Conservation (phyloP, 2,329 filamentous ascomycete species). For the Verticillium albo-atrum region DNA sequence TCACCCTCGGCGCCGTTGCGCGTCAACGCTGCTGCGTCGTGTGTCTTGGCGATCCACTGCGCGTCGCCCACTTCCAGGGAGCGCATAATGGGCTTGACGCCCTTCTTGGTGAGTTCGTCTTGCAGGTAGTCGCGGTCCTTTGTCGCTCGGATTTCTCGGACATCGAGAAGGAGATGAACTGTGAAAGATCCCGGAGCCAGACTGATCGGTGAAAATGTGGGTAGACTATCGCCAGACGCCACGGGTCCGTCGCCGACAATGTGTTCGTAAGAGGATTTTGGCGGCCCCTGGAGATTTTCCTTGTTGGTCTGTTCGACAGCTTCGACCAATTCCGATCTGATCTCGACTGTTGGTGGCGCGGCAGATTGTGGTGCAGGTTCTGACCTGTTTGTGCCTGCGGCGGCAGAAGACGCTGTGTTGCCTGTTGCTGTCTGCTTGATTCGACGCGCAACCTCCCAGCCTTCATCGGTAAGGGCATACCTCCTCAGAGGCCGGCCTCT, state of each 20-base stretch:
- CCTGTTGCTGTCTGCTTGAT: constrained; percentile 49
- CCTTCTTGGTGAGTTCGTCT: constrained; percentile 63
- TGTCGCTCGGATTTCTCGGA: constrained; percentile 67
- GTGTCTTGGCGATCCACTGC: constrained; percentile 73
- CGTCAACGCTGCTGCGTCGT: constrained; percentile 52
- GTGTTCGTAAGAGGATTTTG: constrained; percentile 24
- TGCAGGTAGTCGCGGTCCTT: constrained; percentile 75
- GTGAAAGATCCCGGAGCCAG: constrained; percentile 64
- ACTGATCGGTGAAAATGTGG: constrained; percentile 53
- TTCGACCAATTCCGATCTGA: background rate
- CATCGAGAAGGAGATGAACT: constrained; percentile 69
- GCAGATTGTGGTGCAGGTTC: background rate
- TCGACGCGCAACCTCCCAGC: constrained; percentile 67
- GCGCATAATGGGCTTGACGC: constrained; percentile 61
- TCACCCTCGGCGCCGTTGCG: constrained; percentile 57
- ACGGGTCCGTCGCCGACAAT: constrained; percentile 34
- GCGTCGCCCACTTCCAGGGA: constrained; percentile 70
- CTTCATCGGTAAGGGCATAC: constrained; percentile 71
- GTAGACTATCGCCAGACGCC: constrained; percentile 27
- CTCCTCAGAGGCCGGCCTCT: constrained; percentile 62
- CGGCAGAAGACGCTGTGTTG: background rate
- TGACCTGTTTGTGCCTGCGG: constrained; percentile 1
- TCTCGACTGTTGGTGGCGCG: background rate
- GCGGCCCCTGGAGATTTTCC: constrained; percentile 8
- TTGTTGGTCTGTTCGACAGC: background rate